Evolutionary conservation across 495 filamentous ascomycete species (phyloP).

Genomic region (Clavariopsis aquatica): DNA sequence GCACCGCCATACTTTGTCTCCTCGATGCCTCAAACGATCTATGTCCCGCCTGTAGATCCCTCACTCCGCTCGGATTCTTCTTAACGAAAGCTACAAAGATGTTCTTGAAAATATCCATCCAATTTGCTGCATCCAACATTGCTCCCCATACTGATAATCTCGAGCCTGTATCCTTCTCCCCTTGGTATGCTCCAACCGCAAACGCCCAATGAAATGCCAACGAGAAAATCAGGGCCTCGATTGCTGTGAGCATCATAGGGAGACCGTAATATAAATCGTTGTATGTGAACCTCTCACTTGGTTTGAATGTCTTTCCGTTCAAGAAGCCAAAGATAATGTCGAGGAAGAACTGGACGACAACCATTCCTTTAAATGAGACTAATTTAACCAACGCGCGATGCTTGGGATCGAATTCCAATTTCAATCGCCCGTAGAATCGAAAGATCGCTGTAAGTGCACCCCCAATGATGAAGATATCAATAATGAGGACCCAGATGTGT

Average conservation of each 20-base stretch:
- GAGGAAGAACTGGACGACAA: slow-evolving; percentile 12
- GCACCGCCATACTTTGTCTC: neutral
- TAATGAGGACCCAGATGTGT: slow-evolving; percentile 5
- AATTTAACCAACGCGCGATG: slow-evolving; percentile 3
- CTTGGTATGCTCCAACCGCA: neutral
- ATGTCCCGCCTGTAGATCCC: neutral
- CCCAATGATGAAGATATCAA: neutral
- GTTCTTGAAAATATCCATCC: neutral
- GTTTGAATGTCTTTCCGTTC: slow-evolving; percentile 6
- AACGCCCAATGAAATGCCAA: slow-evolving; percentile 1
- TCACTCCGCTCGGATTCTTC: neutral
- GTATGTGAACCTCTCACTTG: neutral
- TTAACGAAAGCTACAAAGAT: slow-evolving; percentile 3
- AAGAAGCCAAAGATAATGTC: slow-evolving; percentile 3
- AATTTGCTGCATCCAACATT: slow-evolving; percentile 5
- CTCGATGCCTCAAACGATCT: neutral
- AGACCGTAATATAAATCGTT: slow-evolving; percentile 7
- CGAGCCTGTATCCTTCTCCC: neutral
- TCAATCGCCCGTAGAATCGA: neutral
- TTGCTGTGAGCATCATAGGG: neutral
- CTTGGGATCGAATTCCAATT: neutral
- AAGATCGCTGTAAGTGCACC: neutral
- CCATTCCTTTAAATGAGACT: slow-evolving; percentile 5
- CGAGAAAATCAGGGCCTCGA: neutral
- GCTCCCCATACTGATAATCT: neutral